Conservation (phyloP, 1,284 basidiomycete genomes). For the Polyporus tsugae region DNA sequence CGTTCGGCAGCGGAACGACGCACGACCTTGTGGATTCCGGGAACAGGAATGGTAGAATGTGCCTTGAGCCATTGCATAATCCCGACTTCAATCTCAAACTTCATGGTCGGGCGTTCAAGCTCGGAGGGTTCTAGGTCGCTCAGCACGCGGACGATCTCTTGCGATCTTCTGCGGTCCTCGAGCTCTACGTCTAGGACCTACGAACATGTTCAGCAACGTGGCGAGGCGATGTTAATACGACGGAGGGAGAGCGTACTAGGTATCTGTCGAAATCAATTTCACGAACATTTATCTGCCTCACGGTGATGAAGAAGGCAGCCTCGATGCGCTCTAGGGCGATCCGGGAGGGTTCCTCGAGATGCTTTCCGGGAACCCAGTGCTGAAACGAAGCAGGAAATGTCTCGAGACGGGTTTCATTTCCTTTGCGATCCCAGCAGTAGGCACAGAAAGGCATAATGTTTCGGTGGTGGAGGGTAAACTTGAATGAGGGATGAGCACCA, state of each 20-base stretch:
- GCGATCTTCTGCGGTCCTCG: background rate
- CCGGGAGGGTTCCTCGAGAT: background rate
- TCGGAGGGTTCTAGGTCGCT: background rate
- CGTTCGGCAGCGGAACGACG: background rate
- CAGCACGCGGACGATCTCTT: background rate
- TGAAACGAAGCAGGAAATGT: background rate
- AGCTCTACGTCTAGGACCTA: background rate
- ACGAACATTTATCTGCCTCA: background rate
- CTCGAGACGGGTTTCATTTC: background rate
- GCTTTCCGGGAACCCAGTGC: constrained; percentile 1
- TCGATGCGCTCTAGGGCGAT: constrained; percentile 7
- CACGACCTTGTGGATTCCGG: background rate
- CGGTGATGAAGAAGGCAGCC: constrained; percentile 4
- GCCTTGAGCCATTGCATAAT: background rate
- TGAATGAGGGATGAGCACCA: background rate
- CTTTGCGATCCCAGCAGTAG: background rate
- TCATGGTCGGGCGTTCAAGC: background rate
- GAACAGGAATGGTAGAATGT: background rate
- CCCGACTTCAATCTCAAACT: background rate
- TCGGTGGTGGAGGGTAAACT: background rate
- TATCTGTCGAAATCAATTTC: background rate
- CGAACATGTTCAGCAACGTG: constrained; percentile 1
- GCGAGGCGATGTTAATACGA: background rate
- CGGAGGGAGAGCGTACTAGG: background rate
- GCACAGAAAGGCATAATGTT: background rate